Evolutionary conservation across 1,284 basidiomycete species (phyloP), one percentile per base, ranked within the genome.

Genomic region (Anthracocystis setariae): DNA sequence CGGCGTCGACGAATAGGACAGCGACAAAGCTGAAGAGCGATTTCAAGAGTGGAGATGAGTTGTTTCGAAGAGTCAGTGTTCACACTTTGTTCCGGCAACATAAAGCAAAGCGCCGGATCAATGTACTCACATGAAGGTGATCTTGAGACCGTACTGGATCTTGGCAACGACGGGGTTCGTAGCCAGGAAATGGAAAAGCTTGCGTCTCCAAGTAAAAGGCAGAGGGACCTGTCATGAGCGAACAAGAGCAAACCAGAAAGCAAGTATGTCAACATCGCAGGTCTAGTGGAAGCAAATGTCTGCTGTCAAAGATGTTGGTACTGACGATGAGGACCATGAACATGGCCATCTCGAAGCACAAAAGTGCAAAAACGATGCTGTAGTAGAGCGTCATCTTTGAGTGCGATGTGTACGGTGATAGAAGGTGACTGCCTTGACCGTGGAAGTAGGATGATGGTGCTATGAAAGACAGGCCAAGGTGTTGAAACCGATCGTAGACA

Each of bases 91-190:
- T 23, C 10, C 23, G 40, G 29, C n/a, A n/a, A n/a, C n/a, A n/a
- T n/a, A 29, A 5, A 12, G 12, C 7, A 12, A 29, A 29, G 29
- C 29, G 29, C 29, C 7, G 29, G 29, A 29, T 29, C 12, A 5
- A n/a, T 23, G 20, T 18, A 66, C 90, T 52, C 68, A 93, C 91
- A 97, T 95, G 86, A 96, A 96, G 7, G 92, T 92, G 74, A 97
- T 96, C 83, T 96, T 96, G n/a, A 82, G 75, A 92, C 87, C 54
- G 75, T 87, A 87, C 72, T 87, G 85, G 46, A 87, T 78, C 78
- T 86, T 86, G 61, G 85, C 86, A 80, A 75, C 52, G 40, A 81
- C 64, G 10, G 67, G 74, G 66, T 68, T 81, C 27, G 73, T 73
- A 0, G 90, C 89, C 23, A 93, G 87, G 85, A 93, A 93, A 18